Percentiles rank a stretch among this genome's conserved stretches.
Evolutionary conservation across 2,329 filamentous ascomycete genomes (phyloP).

Genomic region (Blastomyces silverae): DNA sequence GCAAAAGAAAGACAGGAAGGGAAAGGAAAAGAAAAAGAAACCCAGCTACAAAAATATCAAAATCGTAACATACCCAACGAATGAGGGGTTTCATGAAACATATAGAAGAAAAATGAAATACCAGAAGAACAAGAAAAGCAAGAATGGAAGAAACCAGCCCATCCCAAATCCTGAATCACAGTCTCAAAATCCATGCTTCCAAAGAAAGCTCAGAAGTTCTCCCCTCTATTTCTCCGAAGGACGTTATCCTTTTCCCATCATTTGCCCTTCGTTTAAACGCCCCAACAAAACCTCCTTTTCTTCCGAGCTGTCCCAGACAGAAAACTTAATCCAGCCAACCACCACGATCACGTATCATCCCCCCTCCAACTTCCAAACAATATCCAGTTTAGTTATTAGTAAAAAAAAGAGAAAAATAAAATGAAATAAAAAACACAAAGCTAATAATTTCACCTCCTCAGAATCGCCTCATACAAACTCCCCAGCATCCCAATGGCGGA

Average conservation of each 20-base stretch:
- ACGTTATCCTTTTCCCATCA: background rate
- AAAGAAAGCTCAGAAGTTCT: background rate
- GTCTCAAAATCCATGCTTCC: background rate
- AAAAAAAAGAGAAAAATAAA: background rate
- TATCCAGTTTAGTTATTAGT: background rate
- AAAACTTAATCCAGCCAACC: background rate
- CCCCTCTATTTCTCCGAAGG: background rate
- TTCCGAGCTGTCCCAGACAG: background rate
- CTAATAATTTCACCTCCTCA: slow-evolving; percentile 30
- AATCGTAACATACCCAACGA: background rate
- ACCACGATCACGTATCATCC: background rate
- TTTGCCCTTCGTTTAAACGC: background rate
- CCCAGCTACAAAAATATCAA: background rate
- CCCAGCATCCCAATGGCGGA: slow-evolving; percentile 38
- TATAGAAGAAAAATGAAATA: background rate
- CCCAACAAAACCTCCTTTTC: background rate
- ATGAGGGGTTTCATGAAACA: background rate
- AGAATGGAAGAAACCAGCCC: background rate
- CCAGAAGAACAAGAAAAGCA: background rate
- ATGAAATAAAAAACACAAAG: background rate
- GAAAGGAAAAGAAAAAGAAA: background rate
- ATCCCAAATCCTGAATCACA: background rate
- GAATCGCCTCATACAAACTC: slow-evolving; percentile 43
- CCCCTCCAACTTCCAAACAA: background rate
- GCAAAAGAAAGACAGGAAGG: background rate